Evolutionary conservation across 2,329 filamentous ascomycete species (phyloP), one percentile per base, ranked within the genome.

Genomic region (Hypoxylon sp.): DNA sequence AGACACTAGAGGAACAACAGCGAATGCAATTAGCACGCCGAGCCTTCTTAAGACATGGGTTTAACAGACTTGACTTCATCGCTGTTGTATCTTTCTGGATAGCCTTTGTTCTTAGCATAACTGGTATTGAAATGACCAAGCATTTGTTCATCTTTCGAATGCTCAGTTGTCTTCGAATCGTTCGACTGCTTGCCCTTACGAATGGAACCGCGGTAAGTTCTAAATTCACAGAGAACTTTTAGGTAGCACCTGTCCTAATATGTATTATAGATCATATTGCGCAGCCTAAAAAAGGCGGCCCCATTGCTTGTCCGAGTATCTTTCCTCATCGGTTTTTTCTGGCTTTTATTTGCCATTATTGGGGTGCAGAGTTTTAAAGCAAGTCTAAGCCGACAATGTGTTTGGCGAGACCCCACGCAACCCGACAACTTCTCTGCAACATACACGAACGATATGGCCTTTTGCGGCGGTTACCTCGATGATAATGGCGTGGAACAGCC

Each of bases 21-120:
- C 90, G 95, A 67, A 87, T 91, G 72, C 91, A 97, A 71, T 86
- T 99, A 60, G 95, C 97, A 14, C 91, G 96, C 58, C 89, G 96
- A 69, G 97, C 96, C 1, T 98, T 98, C 79, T 83, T 99, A 61
- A 90, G 96, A 14, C 96, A 99, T 80, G 94, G 94, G 0, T 99
- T 99, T 82, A 98, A 98, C 78, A 89, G 96, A 57, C 86, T 98
- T 10, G 96, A 99, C 78, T 98, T 98, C 79, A 84, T 99, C 58
- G 97, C 96, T 1, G 92, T 99, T 6, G 85, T 96, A n/a, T 92
- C 95, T 0, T 99, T 94, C 80, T 99, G 96, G 96, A 91, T 97
- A 63, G 91, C 93, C 1, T 96, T 98, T 75, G 79, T 88, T 10
- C 84, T 99, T 55, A 88, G 89, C 33, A 81, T 94, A 17, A 86